phyloP scores from a whole-genome alignment of 805 yeast species.

The Candida wancherniae region DNA sequence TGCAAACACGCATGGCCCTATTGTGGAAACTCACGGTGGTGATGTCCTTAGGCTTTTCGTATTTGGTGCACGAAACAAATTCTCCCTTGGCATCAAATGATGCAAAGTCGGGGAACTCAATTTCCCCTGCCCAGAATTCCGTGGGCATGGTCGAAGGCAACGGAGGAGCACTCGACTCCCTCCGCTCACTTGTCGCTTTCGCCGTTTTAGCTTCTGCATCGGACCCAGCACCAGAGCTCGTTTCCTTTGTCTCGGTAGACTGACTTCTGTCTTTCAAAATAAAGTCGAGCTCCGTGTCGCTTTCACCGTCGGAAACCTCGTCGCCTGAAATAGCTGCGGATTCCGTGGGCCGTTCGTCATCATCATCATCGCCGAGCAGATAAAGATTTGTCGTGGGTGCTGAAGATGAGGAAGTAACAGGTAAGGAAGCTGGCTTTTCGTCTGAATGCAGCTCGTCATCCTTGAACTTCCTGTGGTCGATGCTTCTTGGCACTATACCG shows the following conservation, averaged over 20 bases:
- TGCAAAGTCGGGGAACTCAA: slow-evolving; percentile 47
- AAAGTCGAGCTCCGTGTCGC: slow-evolving; percentile 32
- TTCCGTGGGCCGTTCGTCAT: slow-evolving; percentile 10
- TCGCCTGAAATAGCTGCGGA: slow-evolving; percentile 1
- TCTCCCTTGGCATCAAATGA: slow-evolving; percentile 36
- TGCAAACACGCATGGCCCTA: slow-evolving; percentile 23
- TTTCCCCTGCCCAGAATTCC: slow-evolving; percentile 42
- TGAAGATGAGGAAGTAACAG: not conserved
- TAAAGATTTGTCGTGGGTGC: slow-evolving; percentile 6
- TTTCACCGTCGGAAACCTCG: slow-evolving; percentile 4
- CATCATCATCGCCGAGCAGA: slow-evolving; percentile 24
- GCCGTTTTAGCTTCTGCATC: slow-evolving; percentile 1
- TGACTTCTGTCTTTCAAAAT: slow-evolving; percentile 21
- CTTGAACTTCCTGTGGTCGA: slow-evolving; percentile 35
- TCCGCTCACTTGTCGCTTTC: too few relatives aligned
- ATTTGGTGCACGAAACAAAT: slow-evolving; percentile 33
- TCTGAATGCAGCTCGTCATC: too few relatives aligned
- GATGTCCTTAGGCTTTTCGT: slow-evolving; percentile 18
- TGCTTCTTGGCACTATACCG: slow-evolving; percentile 26
- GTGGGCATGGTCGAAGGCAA: slow-evolving; percentile 15
- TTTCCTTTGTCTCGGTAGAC: too few relatives aligned
- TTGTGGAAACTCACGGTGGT: slow-evolving; percentile 17
- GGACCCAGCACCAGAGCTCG: slow-evolving; percentile 1
- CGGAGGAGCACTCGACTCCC: too few relatives aligned
- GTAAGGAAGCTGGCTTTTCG: not conserved